These are phyloP conservation scores for Metschnikowia noctiluminum DNA, from an alignment of 805 yeast genomes.

Conservation along the genomic window DNA sequence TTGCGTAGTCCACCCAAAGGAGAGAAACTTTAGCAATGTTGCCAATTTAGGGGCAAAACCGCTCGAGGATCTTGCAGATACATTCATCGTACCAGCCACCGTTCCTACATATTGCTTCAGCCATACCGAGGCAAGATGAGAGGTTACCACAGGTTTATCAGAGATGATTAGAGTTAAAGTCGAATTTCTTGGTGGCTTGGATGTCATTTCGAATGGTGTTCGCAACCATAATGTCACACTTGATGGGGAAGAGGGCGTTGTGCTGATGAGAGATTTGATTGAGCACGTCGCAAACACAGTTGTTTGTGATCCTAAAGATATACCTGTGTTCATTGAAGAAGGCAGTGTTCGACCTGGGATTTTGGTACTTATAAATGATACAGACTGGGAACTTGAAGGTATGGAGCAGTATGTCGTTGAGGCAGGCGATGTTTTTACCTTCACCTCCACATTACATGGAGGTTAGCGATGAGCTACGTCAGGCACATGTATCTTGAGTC, in stretches of 20 bases:
- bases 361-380: conserved; percentile 83
- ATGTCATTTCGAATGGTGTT: conserved; percentile 64
- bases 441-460: conserved; percentile 93
- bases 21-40: too few species aligned
- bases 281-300: conserved; percentile 50
- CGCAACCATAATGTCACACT: conserved; percentile 49
- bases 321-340: conserved; percentile 76
- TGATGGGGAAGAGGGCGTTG: conserved; percentile 42
- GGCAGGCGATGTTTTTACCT: conserved; percentile 72
- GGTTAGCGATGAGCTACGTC: conserved; percentile 45
- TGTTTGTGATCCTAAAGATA: conserved; percentile 58
- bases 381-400: conserved; percentile 96
- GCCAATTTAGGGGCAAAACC: too few species aligned
- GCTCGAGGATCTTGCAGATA: background rate
- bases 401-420: conserved; percentile 78
- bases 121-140: background rate
- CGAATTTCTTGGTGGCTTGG: conserved; percentile 73
- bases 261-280: conserved; percentile 51
- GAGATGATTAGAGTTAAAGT: conserved; percentile 35
- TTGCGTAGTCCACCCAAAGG: too few species aligned
- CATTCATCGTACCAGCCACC: background rate
- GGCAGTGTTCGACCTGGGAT: conserved; percentile 88
- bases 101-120: conserved; percentile 2
- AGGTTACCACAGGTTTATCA: background rate
- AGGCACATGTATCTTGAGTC: too few species aligned